These are phyloP conservation scores for Bolboschoenoplectus hybrid DNA, from an alignment of 202 grass and related monocot species.

Conservation along the genomic window DNA sequence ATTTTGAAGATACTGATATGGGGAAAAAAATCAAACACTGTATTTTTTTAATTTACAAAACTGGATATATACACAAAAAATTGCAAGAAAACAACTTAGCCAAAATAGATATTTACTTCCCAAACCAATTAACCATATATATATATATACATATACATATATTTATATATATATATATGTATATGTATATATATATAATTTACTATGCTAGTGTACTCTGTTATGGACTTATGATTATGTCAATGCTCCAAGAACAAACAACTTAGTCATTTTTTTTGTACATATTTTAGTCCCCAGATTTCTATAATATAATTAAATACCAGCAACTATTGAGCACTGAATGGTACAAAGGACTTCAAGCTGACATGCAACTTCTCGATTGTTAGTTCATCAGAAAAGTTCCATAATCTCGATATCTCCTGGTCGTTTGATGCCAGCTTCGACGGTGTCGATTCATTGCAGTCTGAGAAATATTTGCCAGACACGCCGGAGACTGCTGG, in stretches of 20 bases:
- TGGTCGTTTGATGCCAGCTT: conserved; percentile 49
- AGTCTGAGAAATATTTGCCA: conserved; percentile 82
- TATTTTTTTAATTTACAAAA: neutral
- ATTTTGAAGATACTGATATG: no score
- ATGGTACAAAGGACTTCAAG: neutral
- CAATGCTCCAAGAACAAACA: neutral
- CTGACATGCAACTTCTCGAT: neutral
- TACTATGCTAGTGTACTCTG: neutral
- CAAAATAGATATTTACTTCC: no score
- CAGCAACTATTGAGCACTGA: neutral
- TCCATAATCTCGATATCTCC: conserved; percentile 69
- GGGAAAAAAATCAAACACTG: neutral
- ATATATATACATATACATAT: no score
- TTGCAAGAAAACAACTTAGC: neutral
- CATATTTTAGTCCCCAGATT: neutral
- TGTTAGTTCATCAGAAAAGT: conserved; percentile 53
- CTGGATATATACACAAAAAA: neutral
- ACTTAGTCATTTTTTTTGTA: neutral
- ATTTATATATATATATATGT: no score
- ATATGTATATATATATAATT: neutral
- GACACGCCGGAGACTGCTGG: conserved; percentile 58
- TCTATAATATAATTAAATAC: no score
- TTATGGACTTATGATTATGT: neutral
- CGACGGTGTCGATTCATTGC: conserved; percentile 85
- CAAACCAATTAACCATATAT: neutral